Evolutionary conservation across 345 rosid species (phyloP).

Genomic region (Noccaea bulbosa): DNA sequence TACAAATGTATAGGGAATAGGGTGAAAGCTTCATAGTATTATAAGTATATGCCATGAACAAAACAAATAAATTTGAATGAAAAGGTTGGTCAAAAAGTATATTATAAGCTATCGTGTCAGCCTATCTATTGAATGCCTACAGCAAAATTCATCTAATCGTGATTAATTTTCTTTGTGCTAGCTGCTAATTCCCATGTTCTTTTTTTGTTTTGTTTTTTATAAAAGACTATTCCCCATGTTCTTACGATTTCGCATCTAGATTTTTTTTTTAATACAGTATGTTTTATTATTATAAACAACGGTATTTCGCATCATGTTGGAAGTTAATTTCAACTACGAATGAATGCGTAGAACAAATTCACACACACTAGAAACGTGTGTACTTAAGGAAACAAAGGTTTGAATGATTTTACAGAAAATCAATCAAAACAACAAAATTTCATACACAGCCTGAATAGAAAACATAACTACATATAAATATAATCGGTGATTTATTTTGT

Average conservation of each 20-base stretch:
- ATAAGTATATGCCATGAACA: constrained; percentile 4
- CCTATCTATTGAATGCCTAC: constrained; percentile 20
- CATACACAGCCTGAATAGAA: neutral
- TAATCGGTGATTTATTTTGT: neutral
- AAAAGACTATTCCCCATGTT: neutral
- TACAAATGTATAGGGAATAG: constrained; percentile 1
- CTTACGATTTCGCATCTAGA: neutral
- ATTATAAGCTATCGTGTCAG: neutral
- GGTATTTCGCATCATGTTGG: constrained; percentile 1
- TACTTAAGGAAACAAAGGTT: no score
- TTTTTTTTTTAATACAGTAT: no score
- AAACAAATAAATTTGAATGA: constrained; percentile 1
- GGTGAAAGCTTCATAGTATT: neutral
- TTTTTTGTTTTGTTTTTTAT: no score
- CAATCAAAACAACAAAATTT: neutral
- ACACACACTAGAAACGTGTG: neutral
- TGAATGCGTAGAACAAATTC: neutral
- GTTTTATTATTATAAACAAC: no score
- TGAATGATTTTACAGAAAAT: no score
- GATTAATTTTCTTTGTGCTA: neutral
- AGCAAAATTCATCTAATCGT: neutral
- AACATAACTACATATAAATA: neutral
- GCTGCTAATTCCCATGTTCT: constrained; percentile 8
- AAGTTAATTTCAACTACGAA: constrained; percentile 1
- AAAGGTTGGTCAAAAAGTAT: constrained; percentile 3